These are phyloP conservation scores for Cryphonectria radicalis DNA, from an alignment of 2,329 filamentous ascomycete species.

Conservation along the genomic window DNA sequence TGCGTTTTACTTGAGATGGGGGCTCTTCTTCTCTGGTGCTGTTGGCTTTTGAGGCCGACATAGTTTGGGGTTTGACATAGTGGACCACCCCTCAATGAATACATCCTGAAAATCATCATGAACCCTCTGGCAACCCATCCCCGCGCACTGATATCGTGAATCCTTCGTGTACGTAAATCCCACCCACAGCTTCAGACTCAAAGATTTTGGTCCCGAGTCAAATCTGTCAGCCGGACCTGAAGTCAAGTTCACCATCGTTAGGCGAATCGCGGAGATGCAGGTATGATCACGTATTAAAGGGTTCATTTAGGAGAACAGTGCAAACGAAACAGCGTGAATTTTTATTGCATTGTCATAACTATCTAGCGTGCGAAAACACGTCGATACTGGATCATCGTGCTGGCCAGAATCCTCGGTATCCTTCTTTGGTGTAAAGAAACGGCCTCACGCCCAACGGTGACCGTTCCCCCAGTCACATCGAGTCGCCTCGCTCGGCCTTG, in stretches of 20 bases:
- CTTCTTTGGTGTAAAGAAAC: neutral
- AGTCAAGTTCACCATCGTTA: neutral
- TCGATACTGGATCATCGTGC: neutral
- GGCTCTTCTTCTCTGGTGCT: neutral
- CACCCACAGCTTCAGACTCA: neutral
- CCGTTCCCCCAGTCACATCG: neutral
- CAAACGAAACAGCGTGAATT: neutral
- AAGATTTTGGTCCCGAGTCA: neutral
- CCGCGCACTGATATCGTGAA: neutral
- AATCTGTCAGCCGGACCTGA: neutral
- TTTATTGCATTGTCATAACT: neutral
- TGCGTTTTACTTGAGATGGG: neutral
- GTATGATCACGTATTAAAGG: neutral
- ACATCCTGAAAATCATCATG: neutral
- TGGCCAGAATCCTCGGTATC: neutral
- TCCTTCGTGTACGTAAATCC: neutral
- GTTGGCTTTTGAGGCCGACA: neutral
- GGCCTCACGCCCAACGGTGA: neutral
- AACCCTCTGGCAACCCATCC: neutral
- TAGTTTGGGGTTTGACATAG: neutral
- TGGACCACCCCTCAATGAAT: conserved; percentile 1
- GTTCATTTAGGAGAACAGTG: neutral
- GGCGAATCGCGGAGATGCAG: neutral
- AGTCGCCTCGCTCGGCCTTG: neutral
- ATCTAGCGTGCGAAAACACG: neutral